Evolutionary conservation across 306 rosid genomes (phyloP), one percentile per base, ranked within the genome.

Genomic region (Echinosophora koreensis): DNA sequence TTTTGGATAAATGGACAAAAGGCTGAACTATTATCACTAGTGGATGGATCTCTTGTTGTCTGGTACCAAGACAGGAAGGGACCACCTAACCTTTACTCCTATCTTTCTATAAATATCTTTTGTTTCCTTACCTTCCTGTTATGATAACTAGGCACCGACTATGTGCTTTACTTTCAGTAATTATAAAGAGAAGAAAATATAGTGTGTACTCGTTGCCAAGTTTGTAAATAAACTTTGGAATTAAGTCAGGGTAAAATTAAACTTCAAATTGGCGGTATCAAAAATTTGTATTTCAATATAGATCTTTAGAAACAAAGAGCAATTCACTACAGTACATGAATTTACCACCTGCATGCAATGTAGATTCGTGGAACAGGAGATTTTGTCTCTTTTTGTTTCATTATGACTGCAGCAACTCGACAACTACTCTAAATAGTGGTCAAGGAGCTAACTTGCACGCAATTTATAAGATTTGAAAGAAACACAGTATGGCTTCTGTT

Each of bases 21-120:
- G 71, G 55, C 44, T 80, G 73, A 74, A 79, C 61, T 81, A 77
- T 69, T 57, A 22, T 12, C 15, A 47, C 52, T 13, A 47, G 82
- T 63, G 39, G 87, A 84, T 22, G 22, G 22, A 70, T 56, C 87
- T 80, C 86, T 46, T 51, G 70, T 57, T 77, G 83, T 81, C 80
- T 72, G 52, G 73, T 84, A 58, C 47, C 81, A 78, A 35, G 65
- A 78, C 78, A 61, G 68, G 63, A 38, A 14, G 67, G 69, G 82
- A 59, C 72, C 82, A 75, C 77, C 0, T n/a, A 9, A 44, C 56
- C 51, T 49, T 49, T 78, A 30, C 30, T 71, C 67, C 27, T 54
- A 58, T n/a, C n/a, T n/a, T n/a, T 65, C 60, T 73, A 2, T 41
- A 51, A 46, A 55, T 79, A 57, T 47, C 47, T 67, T 15, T 42